Evolutionary conservation across 371 early-diverging fungal species (phyloP).

Genomic region (Mucor sp.): DNA sequence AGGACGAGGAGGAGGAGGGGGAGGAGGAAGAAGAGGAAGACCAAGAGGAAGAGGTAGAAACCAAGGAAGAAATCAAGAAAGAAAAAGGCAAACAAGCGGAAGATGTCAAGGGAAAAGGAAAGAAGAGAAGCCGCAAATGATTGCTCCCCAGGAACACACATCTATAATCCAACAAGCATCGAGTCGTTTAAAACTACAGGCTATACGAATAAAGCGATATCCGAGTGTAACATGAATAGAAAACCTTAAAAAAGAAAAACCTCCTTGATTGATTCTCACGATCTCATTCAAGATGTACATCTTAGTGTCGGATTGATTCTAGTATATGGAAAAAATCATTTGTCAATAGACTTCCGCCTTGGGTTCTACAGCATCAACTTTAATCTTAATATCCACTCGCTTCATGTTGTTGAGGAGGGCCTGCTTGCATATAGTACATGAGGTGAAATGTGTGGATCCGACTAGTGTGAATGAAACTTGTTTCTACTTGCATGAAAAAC

Average conservation of each 20-base stretch:
- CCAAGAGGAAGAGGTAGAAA: constrained; percentile 18
- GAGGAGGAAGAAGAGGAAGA: constrained; percentile 29
- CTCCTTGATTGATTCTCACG: background rate
- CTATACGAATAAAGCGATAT: background rate
- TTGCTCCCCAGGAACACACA: background rate
- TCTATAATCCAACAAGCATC: background rate
- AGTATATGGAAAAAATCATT: background rate
- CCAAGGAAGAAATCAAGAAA: constrained; percentile 19
- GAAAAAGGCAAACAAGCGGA: constrained; percentile 8
- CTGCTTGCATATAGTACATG: background rate
- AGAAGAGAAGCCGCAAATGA: background rate
- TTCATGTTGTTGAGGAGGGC: too few species aligned
- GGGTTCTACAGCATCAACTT: background rate
- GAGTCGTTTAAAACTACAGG: background rate
- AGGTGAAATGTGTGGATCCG: background rate
- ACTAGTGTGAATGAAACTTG: background rate
- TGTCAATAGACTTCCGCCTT: background rate
- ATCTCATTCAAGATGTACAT: background rate
- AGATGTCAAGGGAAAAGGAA: constrained; percentile 1
- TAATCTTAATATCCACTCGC: background rate
- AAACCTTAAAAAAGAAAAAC: background rate
- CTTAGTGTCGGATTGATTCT: background rate
- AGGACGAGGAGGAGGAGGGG: constrained; percentile 28
- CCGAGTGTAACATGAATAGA: background rate
- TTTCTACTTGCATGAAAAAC: too few species aligned